These are phyloP conservation scores for Rhodofomes roseus DNA, from an alignment of 1,284 basidiomycete genomes.

Conservation along the genomic window DNA sequence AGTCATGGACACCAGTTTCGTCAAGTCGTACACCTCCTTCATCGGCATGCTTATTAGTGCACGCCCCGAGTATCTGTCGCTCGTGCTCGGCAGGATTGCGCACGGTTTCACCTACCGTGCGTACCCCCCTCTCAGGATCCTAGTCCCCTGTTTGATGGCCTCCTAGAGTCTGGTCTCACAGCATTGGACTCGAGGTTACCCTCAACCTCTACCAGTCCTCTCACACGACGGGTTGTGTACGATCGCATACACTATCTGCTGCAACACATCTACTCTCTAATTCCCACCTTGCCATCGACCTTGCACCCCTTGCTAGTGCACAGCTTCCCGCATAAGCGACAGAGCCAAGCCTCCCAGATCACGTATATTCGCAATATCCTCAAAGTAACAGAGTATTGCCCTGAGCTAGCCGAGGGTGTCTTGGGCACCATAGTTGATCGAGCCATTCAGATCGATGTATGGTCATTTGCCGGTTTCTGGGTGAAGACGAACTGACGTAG, in stretches of 20 bases:
- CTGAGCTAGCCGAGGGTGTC: slow-evolving; percentile 84
- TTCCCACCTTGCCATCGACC: slow-evolving; percentile 86
- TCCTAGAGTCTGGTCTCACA: slow-evolving; percentile 65
- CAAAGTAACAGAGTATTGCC: slow-evolving; percentile 84
- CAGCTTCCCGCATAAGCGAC: slow-evolving; percentile 92
- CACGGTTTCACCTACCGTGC: slow-evolving; percentile 87
- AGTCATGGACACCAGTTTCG: slow-evolving; percentile 78
- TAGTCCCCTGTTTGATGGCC: background rate
- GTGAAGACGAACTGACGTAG: slow-evolving; percentile 5
- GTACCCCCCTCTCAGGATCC: slow-evolving; percentile 29
- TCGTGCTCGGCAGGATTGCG: slow-evolving; percentile 79
- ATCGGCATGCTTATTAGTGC: slow-evolving; percentile 91
- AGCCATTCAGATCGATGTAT: slow-evolving; percentile 92
- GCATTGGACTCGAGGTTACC: slow-evolving; percentile 52
- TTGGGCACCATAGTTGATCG: slow-evolving; percentile 86
- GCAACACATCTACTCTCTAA: slow-evolving; percentile 79
- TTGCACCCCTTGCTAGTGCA: slow-evolving; percentile 82
- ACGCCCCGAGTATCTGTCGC: slow-evolving; percentile 87
- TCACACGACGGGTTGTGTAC: slow-evolving; percentile 84
- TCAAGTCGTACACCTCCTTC: slow-evolving; percentile 84
- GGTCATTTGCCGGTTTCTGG: background rate
- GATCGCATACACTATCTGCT: slow-evolving; percentile 86
- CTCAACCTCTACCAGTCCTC: slow-evolving; percentile 60
- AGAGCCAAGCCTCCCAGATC: slow-evolving; percentile 76
- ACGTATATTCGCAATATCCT: slow-evolving; percentile 93